Evolutionary conservation across 2,329 filamentous ascomycete genomes (phyloP).

Genomic region (Phialemoniopsis sp.): DNA sequence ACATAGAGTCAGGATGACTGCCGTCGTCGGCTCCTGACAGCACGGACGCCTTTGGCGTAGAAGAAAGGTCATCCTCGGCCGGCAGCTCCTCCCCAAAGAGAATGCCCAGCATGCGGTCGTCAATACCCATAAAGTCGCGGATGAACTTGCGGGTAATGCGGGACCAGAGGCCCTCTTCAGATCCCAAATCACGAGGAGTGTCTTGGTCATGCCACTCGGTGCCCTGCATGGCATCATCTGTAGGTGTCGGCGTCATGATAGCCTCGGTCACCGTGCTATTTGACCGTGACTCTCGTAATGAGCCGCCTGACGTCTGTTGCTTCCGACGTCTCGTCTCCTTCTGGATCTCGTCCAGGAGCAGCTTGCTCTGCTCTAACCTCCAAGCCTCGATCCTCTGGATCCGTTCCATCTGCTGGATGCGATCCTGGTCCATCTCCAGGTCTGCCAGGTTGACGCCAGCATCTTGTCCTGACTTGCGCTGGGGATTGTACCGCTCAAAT

Average conservation of each 20-base stretch:
- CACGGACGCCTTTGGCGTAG: slow-evolving; percentile 40
- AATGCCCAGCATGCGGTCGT: slow-evolving; percentile 78
- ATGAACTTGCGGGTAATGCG: slow-evolving; percentile 83
- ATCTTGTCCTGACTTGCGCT: slow-evolving; percentile 50
- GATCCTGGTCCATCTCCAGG: slow-evolving; percentile 45
- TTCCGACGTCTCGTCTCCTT: slow-evolving; percentile 71
- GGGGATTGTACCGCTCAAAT: slow-evolving; percentile 81
- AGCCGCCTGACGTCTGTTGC: slow-evolving; percentile 25
- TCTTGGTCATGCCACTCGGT: slow-evolving; percentile 51
- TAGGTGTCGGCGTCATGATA: slow-evolving; percentile 19
- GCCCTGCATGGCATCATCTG: slow-evolving; percentile 25
- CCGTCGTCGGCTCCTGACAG: slow-evolving; percentile 23
- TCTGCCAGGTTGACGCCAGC: slow-evolving; percentile 50
- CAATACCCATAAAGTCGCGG: slow-evolving; percentile 84
- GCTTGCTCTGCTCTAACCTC: slow-evolving; percentile 84
- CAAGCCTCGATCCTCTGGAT: slow-evolving; percentile 85
- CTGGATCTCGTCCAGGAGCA: slow-evolving; percentile 84
- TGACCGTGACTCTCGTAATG: slow-evolving; percentile 10
- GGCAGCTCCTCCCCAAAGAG: slow-evolving; percentile 80
- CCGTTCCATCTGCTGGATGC: slow-evolving; percentile 62
- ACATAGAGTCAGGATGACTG: slow-evolving; percentile 27
- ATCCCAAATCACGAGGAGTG: slow-evolving; percentile 27
- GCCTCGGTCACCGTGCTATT: slow-evolving; percentile 24
- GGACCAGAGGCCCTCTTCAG: slow-evolving; percentile 68
- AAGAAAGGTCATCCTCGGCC: slow-evolving; percentile 40